A percentile compares a stretch with the other conserved stretches of the same genome.
phyloP scores from a whole-genome alignment of 2,329 filamentous ascomycete genomes.

The Penicillium sp. region DNA sequence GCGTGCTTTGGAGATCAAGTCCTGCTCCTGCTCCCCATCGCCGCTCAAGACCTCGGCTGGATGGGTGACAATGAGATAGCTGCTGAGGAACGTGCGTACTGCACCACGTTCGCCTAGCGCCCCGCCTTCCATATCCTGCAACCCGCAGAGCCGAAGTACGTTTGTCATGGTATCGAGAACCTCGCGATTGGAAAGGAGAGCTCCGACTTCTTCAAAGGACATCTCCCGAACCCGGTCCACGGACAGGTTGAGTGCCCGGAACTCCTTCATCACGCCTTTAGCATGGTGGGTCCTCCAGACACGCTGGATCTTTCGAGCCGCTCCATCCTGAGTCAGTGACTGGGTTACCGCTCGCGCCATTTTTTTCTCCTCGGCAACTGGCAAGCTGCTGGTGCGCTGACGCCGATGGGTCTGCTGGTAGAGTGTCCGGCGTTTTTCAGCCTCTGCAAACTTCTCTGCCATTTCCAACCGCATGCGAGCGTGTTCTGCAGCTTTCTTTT shows the following conservation, averaged over 20 bases:
- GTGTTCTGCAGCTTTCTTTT: slow-evolving; percentile 62
- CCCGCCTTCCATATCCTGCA: slow-evolving; percentile 53
- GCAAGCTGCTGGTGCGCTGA: slow-evolving; percentile 52
- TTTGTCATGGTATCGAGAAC: slow-evolving; percentile 55
- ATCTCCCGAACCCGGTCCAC: slow-evolving; percentile 52
- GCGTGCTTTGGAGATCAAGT: slow-evolving; percentile 60
- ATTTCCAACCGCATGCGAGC: slow-evolving; percentile 59
- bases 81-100: slow-evolving; percentile 62
- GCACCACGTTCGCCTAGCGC: slow-evolving; percentile 50
- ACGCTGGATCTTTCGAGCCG: slow-evolving; percentile 57
- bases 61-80: slow-evolving; percentile 62
- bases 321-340: slow-evolving; percentile 50
- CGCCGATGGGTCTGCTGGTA: slow-evolving; percentile 51
- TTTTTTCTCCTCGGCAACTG: slow-evolving; percentile 46
- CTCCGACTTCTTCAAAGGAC: slow-evolving; percentile 59
- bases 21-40: slow-evolving; percentile 61
- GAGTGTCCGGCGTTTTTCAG: slow-evolving; percentile 55
- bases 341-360: slow-evolving; percentile 34
- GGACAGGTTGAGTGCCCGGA: slow-evolving; percentile 52
- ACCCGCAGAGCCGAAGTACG: slow-evolving; percentile 56
- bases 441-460: slow-evolving; percentile 64
- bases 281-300: slow-evolving; percentile 55
- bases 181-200: slow-evolving; percentile 53
- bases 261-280: slow-evolving; percentile 51
- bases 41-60: slow-evolving; percentile 60